Conservation (phyloP, 2,329 filamentous ascomycete species). For the Pseudogymnoascus sp. region DNA sequence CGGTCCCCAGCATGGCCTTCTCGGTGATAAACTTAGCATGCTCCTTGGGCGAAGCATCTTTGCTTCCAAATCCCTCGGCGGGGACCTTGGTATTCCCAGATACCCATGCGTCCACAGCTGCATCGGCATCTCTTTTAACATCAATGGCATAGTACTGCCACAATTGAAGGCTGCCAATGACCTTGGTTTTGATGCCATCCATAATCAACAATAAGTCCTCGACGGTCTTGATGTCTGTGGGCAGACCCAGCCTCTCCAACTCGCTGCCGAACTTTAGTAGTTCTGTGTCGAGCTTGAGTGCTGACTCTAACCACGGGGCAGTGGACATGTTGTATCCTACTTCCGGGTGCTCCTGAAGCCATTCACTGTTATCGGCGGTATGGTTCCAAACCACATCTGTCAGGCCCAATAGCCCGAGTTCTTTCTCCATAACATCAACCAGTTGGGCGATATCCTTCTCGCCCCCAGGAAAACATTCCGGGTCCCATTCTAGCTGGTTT, state of each 20-base stretch:
- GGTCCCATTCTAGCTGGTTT: conserved; percentile 84
- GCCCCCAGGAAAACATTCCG: conserved; percentile 71
- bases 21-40: conserved; percentile 51
- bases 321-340: conserved; percentile 91
- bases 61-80: conserved; percentile 42
- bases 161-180: conserved; percentile 67
- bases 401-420: conserved; percentile 77
- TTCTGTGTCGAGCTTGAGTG: conserved; percentile 69
- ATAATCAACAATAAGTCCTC: conserved; percentile 76
- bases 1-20: conserved; percentile 61
- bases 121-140: conserved; percentile 62
- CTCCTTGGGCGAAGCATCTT: conserved; percentile 46
- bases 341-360: conserved; percentile 90
- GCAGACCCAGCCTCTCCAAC: conserved; percentile 61
- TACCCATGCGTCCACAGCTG: conserved; percentile 64
- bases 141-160: conserved; percentile 94
- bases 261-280: conserved; percentile 58
- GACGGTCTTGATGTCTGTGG: conserved; percentile 60
- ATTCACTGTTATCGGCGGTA: conserved; percentile 89
- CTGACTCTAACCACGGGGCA: conserved; percentile 67
- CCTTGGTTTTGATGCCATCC: conserved; percentile 72
- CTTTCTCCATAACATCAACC: conserved; percentile 72
- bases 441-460: conserved; percentile 73
- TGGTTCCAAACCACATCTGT: conserved; percentile 98
- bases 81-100: conserved; percentile 49